Evolutionary conservation across 495 filamentous ascomycete species (phyloP), one percentile per base, ranked within the genome.

Genomic region (Aspergillus baeticus): DNA sequence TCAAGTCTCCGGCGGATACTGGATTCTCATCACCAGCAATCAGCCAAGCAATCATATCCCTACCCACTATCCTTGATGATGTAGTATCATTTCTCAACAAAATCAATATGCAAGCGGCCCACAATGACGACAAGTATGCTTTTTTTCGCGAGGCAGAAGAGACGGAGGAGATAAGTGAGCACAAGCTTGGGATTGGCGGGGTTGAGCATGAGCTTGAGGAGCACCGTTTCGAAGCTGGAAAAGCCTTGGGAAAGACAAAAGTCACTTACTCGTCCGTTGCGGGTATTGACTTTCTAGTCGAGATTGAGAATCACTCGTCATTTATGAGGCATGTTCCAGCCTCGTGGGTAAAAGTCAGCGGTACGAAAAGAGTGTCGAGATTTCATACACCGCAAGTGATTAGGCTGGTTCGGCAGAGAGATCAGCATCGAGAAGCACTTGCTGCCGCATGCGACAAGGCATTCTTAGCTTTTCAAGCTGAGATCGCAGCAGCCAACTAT

Each of bases 311-410:
- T 67, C 81, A 67, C 10, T 80, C 78, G 17, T 61, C 80, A 0
- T 80, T 88, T 41, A 74, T 96, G 46, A 92, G 89, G 64, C 81
- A 86, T 37, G 89, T 99, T 10, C 94, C 94, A 7, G 93, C 94
- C 42, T 92, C 87, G 4, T 99, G 94, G 94, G 77, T 81, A 35
- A 98, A 98, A 72, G 89, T 96, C 60, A 92, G 84, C 57, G 93
- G 91, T 51, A 99, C 95, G 5, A 97, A 98, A 71, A 92, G 89
- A 57, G 72, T 94, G 10, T 92, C 89, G 3, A 86, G 94, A 48
- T 99, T 96, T 72, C 95, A 99, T 74, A 93, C 95, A 0, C 95
- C 95, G 7, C 85, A 92, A 57, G 92, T 98, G 18, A 79, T 91
- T 29, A 79, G 81, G 43, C 77, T 96, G 46, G 82, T 96, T 23